Percentiles rank a stretch among this genome's conserved stretches.
Conservation (phyloP, 1,284 basidiomycete species). For the Rhodotorula sp. region DNA sequence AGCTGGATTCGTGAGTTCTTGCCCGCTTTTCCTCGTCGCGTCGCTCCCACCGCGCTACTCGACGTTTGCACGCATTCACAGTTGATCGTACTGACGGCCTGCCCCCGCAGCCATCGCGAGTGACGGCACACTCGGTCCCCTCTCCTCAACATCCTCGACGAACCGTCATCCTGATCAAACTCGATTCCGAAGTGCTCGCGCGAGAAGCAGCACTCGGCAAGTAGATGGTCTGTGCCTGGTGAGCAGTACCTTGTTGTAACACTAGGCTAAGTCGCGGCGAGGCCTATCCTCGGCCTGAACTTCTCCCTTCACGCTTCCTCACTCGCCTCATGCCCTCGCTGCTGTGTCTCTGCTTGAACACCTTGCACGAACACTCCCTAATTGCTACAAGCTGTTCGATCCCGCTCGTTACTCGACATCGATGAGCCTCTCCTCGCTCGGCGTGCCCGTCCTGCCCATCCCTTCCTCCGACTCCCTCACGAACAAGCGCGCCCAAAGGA, state of each 20-base stretch:
- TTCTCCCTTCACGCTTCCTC: background rate
- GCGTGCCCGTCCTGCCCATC: background rate
- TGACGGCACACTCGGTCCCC: constrained; percentile 92
- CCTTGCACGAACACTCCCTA: too few relatives aligned
- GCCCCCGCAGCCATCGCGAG: constrained; percentile 80
- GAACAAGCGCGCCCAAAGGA: too few relatives aligned
- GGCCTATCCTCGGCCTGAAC: background rate
- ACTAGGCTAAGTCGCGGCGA: background rate
- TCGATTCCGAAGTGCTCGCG: constrained; percentile 60
- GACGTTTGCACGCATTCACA: background rate
- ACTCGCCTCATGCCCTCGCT: background rate
- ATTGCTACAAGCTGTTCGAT: background rate
- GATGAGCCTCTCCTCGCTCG: constrained; percentile 2
- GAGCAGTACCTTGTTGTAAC: background rate
- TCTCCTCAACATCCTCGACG: constrained; percentile 76
- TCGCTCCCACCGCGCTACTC: too few relatives aligned
- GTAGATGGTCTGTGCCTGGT: background rate
- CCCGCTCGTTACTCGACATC: background rate
- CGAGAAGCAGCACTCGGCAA: constrained; percentile 37
- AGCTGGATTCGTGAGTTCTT: constrained; percentile 78
- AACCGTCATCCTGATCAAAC: constrained; percentile 90
- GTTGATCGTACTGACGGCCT: too few relatives aligned
- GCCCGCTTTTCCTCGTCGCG: too few relatives aligned
- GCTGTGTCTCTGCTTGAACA: background rate
- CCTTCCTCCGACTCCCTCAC: background rate